Percentiles rank a stretch among this genome's conserved stretches.
Evolutionary conservation across 768 basidiomycete genomes (phyloP).

Genomic region (Filobasidium wieringae): DNA sequence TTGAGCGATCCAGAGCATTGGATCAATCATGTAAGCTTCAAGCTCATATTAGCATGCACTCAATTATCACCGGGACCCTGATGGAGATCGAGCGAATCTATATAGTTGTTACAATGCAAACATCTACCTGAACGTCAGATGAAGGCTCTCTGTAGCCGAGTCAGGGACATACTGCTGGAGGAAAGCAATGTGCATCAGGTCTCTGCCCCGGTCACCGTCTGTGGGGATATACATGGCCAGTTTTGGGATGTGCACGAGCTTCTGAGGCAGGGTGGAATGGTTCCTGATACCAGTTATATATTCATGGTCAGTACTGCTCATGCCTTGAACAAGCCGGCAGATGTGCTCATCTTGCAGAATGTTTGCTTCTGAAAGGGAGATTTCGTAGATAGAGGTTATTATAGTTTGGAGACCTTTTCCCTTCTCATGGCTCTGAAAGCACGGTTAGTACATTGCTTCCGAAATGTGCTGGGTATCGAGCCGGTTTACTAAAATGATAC

Average conservation of each 20-base stretch:
- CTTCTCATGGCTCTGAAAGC: slow-evolving; percentile 88
- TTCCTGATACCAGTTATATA: slow-evolving; percentile 97
- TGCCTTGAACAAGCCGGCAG: not conserved
- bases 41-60: not conserved
- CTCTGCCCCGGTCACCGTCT: slow-evolving; percentile 95
- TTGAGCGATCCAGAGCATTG: slow-evolving; percentile 37
- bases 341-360: not conserved
- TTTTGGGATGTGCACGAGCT: slow-evolving; percentile 94
- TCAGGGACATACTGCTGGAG: slow-evolving; percentile 46
- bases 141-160: slow-evolving; percentile 37
- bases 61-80: not conserved
- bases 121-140: slow-evolving; percentile 41
- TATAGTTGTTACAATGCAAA: slow-evolving; percentile 39
- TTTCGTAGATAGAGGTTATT: slow-evolving; percentile 98
- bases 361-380: slow-evolving; percentile 48
- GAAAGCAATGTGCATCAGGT: slow-evolving; percentile 99
- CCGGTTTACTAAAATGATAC: not conserved
- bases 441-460: slow-evolving; percentile 16
- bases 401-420: slow-evolving; percentile 97
- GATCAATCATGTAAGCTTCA: slow-evolving; percentile 34
- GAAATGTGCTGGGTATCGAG: not conserved
- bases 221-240: slow-evolving; percentile 99
- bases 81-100: not conserved
- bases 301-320: slow-evolving; percentile 83
- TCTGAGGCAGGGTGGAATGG: slow-evolving; percentile 96